Base-by-base conservation (phyloP, 2,329 filamentous ascomycete species). In the Hypoxylon sp. region DNA sequence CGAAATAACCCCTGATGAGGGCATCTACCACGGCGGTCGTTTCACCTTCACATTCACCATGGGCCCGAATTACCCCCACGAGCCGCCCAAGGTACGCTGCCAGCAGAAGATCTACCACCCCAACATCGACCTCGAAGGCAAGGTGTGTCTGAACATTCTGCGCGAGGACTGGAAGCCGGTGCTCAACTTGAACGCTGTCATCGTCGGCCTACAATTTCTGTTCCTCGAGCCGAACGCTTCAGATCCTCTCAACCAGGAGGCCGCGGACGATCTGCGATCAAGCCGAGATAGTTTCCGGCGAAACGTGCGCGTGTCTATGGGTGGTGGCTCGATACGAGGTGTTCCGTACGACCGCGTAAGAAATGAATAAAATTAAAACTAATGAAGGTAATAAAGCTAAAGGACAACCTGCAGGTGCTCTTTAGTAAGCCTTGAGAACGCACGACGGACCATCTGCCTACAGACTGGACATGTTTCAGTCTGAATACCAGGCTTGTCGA, bases 91-190 rank as follows among this genome's bases (percentile, higher is more conserved):
- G 83, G 96, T 99, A 75, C 96, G 93, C 78, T 98, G 96, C 84
- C 92, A 91, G 74, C 93, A 99, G 83, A 98, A 97, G 86, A 98
- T 99, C 76, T 99, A 99, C 84, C 96, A 99, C 80, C 96, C 96
- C 5, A 99, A 99, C 81, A 99, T 99, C 79, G 96, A 99, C 78
- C 87, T 97, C 44, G 94, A 98, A 80, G 96, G 96, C 74, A 99
- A 99, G 79, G 94, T 99, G 70, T 99, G 96, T 84, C 83, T 99
- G 77, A 99, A 99, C 80, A 99, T 99, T 76, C 82, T 99, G 77
- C 87, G 96, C 69, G 96, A 99, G 83, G 96, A 99, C 84, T 99
- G 96, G 96, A 99, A 98, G 85, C 96, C 96, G 0, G 96, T 99
- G 48, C 84, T 99, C 78, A 98, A 98, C 80, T 81, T 99, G 79